phyloP scores from a whole-genome alignment of 2,329 filamentous ascomycete species.

The Xylariaceae sp. region DNA sequence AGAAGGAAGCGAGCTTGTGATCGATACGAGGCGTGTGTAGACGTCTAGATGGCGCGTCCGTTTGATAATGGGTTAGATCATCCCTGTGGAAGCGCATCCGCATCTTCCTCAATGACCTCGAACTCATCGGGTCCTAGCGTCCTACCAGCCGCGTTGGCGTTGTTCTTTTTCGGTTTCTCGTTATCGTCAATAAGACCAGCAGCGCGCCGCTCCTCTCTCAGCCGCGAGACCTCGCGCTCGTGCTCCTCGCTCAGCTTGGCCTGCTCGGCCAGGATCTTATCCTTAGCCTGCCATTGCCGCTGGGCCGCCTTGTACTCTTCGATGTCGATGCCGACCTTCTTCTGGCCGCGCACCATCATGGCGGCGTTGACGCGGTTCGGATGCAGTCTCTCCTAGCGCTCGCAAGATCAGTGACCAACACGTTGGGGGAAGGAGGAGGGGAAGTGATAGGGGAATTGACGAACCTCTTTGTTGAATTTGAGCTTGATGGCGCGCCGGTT shows the following conservation, averaged over 20 bases:
- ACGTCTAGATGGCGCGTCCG: conserved; percentile 2
- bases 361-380: conserved; percentile 59
- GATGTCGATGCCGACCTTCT: conserved; percentile 53
- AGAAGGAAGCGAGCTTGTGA: too few relatives aligned
- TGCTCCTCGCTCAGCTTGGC: conserved; percentile 40
- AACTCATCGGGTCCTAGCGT: neutral
- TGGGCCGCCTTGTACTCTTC: conserved; percentile 54
- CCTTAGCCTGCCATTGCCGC: conserved; percentile 42
- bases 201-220: conserved; percentile 36
- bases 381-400: conserved; percentile 52
- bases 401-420: neutral
- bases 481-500: conserved; percentile 71
- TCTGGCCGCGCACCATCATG: conserved; percentile 51
- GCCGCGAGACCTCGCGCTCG: conserved; percentile 41
- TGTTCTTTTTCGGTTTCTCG: conserved; percentile 36
- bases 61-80: neutral
- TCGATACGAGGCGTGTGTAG: neutral
- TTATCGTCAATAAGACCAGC: conserved; percentile 36
- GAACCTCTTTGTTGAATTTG: conserved; percentile 68
- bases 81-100: conserved; percentile 9
- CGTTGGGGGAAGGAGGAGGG: neutral
- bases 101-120: conserved; percentile 19
- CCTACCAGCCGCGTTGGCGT: conserved; percentile 17
- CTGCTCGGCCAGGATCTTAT: conserved; percentile 52
- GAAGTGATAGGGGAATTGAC: neutral